Base-by-base conservation (phyloP, 331 rosid species). In the Arachis monticola region DNA sequence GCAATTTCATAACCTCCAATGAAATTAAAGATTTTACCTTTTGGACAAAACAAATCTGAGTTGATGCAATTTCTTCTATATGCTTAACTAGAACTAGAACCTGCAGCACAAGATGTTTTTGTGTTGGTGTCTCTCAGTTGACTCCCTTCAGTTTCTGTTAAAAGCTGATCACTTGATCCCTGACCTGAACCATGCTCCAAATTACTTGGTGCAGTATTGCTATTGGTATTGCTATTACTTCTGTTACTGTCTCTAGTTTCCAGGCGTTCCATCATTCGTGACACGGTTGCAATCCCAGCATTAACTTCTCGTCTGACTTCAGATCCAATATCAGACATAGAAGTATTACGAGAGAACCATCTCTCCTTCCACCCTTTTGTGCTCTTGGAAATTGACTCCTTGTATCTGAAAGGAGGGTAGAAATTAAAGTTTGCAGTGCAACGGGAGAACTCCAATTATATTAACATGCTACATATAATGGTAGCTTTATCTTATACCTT, bases 321-420 rank as follows among this genome's bases (percentile, higher is more conserved):
- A 66, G 97, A 81, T 77, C 97, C 97, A 74, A 88, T 67, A 64
- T 94, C 97, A 76, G 93, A 66, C 93, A 90, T 80, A 46, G 97
- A 65, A 59, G 86, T 79, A 70, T 90, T 88, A 73, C 97, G 96
- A 74, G 99, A 88, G 82, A 92, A 94, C 80, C 91, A 83, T 79
- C 90, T 94, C 78, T 94, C 99, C 89, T 81, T 94, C 99, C 99
- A 94, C 42, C 97, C 93, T 86, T 83, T 85, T 2, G 99, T 92
- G 88, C 97, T 88, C 85, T 90, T 94, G 60, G 96, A 86, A 80
- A 94, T 94, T 6, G 99, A 94, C 66, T 94, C 99, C 78, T 92
- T 94, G 89, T 92, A 92, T 84, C 99, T 94, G 77, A 72, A 59
- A 80, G 41, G 61, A 12, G 5, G 27, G 10, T n/a, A 7, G 61